Base-by-base conservation (phyloP, 108 stramenopile species). In the Pseudonitzschia multistriata region DNA sequence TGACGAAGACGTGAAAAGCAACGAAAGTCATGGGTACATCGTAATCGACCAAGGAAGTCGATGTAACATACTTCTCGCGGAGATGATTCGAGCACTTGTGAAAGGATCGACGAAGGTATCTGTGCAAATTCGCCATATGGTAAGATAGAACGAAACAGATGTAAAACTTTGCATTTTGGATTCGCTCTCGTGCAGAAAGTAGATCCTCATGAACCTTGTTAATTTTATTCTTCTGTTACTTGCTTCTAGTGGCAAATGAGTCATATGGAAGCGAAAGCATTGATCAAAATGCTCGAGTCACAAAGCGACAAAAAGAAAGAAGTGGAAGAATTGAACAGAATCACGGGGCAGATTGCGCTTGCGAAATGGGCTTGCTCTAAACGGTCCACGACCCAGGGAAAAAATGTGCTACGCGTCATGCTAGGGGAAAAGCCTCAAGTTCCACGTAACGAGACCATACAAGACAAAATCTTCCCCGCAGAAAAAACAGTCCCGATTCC, bases 31-130 rank as follows among this genome's bases (percentile, higher is more conserved):
- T 67, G 86, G 83, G 17, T 88, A 77, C 72, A 31, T 66, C 36
- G 74, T 84, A n/a, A 67, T 94, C 31, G 85, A 94, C 57, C 87
- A 89, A 37, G 71, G 65, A 11, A 71, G 81, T 60, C 61, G 62
- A 27, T 68, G 74, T 21, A 91, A 89, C 56, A 57, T 82, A 30
- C 74, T 94, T 29, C 73, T 94, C 3, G 83, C 83, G 22, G 93
- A 88, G 54, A 76, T 94, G 76, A 28, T 88, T 2, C 65, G 83
- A 25, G 82, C 77, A 3, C 36, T 83, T 7, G 61, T 86, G 24
- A 87, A 80, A 70, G 65, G 69, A 45, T 56, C 68, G 4, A 28
- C 57, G 13, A 70, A 49, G 19, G 68, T 62, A 33, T 28, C 64
- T 39, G 53, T 49, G 13, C 57, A 59, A 33, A 3, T 59, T 36